Percentiles rank a stretch among this genome's conserved stretches.
These are phyloP conservation scores for Neonectria sp. DNA, from an alignment of 2,329 filamentous ascomycete species.

Conservation along the genomic window DNA sequence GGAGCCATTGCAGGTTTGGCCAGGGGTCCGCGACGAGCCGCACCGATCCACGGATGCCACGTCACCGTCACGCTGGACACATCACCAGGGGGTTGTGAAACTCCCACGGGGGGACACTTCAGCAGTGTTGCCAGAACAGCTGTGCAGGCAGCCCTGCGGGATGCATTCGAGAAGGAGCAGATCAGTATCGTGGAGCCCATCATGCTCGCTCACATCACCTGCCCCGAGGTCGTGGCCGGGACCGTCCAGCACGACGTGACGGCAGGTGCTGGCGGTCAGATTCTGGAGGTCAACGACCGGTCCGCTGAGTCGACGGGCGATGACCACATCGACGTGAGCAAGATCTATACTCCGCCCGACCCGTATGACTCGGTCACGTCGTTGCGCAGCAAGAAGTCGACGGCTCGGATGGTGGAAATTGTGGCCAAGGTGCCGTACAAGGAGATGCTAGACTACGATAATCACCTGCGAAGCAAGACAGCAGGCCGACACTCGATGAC, in stretches of 20 bases:
- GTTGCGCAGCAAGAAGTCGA: constrained; percentile 65
- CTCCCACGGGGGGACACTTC: constrained; percentile 78
- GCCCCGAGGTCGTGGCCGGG: constrained; percentile 86
- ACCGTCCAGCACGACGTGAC: constrained; percentile 87
- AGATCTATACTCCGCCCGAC: constrained; percentile 90
- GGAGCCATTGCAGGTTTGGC: constrained; percentile 88
- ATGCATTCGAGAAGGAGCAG: constrained; percentile 67
- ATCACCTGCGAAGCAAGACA: constrained; percentile 89
- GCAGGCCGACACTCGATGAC: constrained; percentile 79
- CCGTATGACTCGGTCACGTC: constrained; percentile 78
- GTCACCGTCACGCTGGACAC: constrained; percentile 81
- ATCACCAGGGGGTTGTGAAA: constrained; percentile 65
- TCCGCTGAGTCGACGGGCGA: constrained; percentile 57
- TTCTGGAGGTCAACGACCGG: constrained; percentile 78
- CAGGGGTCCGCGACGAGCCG: constrained; percentile 84
- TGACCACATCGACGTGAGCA: constrained; percentile 74
- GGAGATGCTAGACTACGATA: constrained; percentile 96
- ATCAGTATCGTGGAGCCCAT: constrained; percentile 91
- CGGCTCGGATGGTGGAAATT: constrained; percentile 73
- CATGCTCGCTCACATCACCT: constrained; percentile 89
- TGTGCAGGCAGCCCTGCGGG: constrained; percentile 78
- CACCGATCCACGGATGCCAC: constrained; percentile 83
- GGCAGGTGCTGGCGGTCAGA: constrained; percentile 78
- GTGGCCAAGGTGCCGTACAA: constrained; percentile 91
- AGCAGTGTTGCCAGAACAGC: constrained; percentile 74